Base-by-base conservation (phyloP, 108 stramenopile genomes). In the Conticribra guillardii region DNA sequence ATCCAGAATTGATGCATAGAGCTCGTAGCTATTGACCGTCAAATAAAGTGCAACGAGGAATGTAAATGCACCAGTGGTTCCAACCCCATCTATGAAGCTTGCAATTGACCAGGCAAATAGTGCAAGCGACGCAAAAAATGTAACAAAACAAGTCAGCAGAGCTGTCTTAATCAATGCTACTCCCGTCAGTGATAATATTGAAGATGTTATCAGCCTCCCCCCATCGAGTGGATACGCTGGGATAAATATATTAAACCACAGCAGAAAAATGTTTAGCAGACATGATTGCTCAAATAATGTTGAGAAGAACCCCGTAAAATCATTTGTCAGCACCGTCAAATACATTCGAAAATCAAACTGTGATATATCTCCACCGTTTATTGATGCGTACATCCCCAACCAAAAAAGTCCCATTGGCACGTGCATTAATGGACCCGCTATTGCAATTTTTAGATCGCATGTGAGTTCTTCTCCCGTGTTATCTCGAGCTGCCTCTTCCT, bases 161-260 rank as follows among this genome's bases (percentile, higher is more conserved):
- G 66, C 66, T 23, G 66, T 23, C 28, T 60, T 57, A 27, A 60
- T 60, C 30, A 67, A 57, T 37, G 66, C 57, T 2, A 67, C 66
- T 29, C 66, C 66, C 44, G 41, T 48, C 55, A 67, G 16, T 15
- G 60, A 26, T 41, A 41, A 41, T 27, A 67, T 57, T 67, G 37
- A 17, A 15, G 66, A 37, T 27, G 66, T 44, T 57, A 67, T 67
- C 4, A 57, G 41, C 58, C 66, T 67, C 27, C 30, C 57, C 26
- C 66, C 66, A 44, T 67, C 66, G 5, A 67, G 30, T 4, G 66
- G 66, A 67, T 67, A 67, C 16, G 58, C 17, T 28, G 66, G 66
- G 56, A 67, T 21, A 26, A 67, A 60, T 23, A 67, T 21, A 17
- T 67, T 67, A 28, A 67, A 60, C 55, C 66, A 57, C 57, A 67